phyloP scores from a whole-genome alignment of 116 monocot genomes.

The Trichopus zeylanicus region DNA sequence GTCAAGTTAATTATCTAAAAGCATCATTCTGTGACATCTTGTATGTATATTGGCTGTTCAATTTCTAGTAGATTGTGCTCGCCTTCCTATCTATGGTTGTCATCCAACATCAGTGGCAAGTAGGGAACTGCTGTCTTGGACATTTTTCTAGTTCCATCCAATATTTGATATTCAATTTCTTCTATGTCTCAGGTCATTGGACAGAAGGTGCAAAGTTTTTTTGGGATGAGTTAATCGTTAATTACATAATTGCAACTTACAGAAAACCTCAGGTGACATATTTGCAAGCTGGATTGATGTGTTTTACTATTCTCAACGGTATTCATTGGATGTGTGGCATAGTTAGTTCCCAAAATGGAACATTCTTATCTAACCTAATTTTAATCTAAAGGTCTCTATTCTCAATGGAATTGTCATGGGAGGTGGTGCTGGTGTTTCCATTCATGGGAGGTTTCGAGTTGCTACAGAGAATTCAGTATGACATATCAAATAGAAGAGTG shows the following conservation, averaged over 20 bases:
- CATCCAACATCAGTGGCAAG: too few relatives aligned
- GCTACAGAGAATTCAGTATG: conserved; percentile 83
- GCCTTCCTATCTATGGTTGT: too few relatives aligned
- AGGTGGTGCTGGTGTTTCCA: conserved; percentile 90
- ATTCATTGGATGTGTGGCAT: background rate
- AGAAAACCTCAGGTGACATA: conserved; percentile 78
- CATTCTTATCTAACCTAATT: background rate
- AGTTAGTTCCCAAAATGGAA: background rate
- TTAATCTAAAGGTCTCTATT: conserved; percentile 67
- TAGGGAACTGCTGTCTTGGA: too few relatives aligned
- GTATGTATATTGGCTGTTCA: background rate
- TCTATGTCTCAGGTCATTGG: conserved; percentile 56
- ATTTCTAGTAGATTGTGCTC: background rate
- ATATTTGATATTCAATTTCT: background rate
- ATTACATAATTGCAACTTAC: conserved; percentile 90
- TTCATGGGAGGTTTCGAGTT: conserved; percentile 91
- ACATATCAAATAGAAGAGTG: background rate
- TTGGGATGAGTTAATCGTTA: conserved; percentile 69
- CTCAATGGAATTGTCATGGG: conserved; percentile 94
- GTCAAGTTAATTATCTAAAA: background rate
- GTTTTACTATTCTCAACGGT: background rate
- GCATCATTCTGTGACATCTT: background rate
- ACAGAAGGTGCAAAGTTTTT: conserved; percentile 65
- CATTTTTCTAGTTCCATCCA: background rate
- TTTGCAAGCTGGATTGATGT: background rate